phyloP scores from a whole-genome alignment of 2,329 filamentous ascomycete species.

The Colletotrichum musicola region DNA sequence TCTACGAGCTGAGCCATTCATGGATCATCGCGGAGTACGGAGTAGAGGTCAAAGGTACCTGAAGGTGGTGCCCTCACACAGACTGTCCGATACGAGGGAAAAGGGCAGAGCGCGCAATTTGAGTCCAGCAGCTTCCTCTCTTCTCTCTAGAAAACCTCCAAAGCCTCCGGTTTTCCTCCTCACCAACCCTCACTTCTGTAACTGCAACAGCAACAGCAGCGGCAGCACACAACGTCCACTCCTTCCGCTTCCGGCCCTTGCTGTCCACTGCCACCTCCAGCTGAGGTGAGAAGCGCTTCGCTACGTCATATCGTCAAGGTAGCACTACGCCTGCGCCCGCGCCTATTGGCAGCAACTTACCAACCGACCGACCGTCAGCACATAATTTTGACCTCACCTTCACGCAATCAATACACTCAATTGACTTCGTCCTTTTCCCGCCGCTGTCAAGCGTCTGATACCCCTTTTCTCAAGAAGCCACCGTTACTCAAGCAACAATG shows the following conservation, averaged over 20 bases:
- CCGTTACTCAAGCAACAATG: conserved; percentile 50
- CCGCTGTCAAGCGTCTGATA: conserved; percentile 3
- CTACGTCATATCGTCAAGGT: conserved; percentile 36
- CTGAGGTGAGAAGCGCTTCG: conserved; percentile 28
- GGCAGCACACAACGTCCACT: background rate
- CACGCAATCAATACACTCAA: conserved; percentile 22
- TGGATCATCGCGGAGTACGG: background rate
- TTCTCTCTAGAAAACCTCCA: conserved; percentile 7
- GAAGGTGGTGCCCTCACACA: background rate
- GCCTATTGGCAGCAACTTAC: conserved; percentile 11
- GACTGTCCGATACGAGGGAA: conserved; percentile 28
- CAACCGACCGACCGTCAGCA: conserved; percentile 20
- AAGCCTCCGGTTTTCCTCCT: background rate
- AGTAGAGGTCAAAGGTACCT: too few relatives aligned
- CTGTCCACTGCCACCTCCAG: background rate
- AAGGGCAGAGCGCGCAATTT: conserved; percentile 7
- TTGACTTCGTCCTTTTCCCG: background rate
- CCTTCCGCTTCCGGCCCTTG: conserved; percentile 23
- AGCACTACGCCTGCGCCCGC: background rate
- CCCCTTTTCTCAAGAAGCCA: background rate
- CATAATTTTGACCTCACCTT: conserved; percentile 29
- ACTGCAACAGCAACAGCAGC: too few relatives aligned
- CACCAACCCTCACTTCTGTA: background rate
- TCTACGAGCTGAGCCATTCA: conserved; percentile 34
- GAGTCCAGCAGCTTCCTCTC: conserved; percentile 4